These are phyloP conservation scores for Spathaspora girioi DNA, from an alignment of 805 yeast genomes.

Conservation along the genomic window DNA sequence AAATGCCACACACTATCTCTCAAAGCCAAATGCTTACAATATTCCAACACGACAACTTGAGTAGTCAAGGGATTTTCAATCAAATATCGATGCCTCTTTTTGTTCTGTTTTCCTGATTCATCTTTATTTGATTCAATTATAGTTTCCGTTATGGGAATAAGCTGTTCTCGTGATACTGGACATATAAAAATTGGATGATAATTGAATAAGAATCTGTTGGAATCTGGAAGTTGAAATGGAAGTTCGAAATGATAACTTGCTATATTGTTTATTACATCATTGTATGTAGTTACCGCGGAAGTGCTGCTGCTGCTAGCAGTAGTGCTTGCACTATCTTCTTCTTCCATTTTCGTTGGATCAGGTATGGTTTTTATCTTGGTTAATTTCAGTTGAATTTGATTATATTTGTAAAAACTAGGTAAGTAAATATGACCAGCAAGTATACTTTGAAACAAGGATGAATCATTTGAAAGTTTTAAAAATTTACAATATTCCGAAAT, in stretches of 20 bases:
- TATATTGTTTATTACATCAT: conserved; percentile 5
- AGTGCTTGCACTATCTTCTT: background rate
- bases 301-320: background rate
- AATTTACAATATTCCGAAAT: conserved; percentile 36
- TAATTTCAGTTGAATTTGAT: conserved; percentile 30
- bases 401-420: conserved; percentile 41
- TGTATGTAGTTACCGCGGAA: background rate
- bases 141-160: conserved; percentile 28
- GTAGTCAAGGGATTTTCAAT: conserved; percentile 15
- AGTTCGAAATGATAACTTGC: conserved; percentile 29
- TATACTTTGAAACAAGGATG: conserved; percentile 37
- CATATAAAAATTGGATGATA: conserved; percentile 45
- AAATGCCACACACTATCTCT: conserved; percentile 41
- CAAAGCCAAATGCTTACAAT: conserved; percentile 40
- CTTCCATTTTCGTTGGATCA: background rate
- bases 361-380: conserved; percentile 9
- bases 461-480: conserved; percentile 34
- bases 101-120: background rate
- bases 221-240: conserved; percentile 41
- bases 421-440: conserved; percentile 39
- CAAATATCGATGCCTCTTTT: background rate
- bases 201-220: conserved; percentile 34
- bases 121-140: conserved; percentile 8
- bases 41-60: conserved; percentile 40
- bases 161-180: conserved; percentile 42